Evolutionary conservation across 2,329 filamentous ascomycete species (phyloP).

Genomic region (Raffaelea arxii): DNA sequence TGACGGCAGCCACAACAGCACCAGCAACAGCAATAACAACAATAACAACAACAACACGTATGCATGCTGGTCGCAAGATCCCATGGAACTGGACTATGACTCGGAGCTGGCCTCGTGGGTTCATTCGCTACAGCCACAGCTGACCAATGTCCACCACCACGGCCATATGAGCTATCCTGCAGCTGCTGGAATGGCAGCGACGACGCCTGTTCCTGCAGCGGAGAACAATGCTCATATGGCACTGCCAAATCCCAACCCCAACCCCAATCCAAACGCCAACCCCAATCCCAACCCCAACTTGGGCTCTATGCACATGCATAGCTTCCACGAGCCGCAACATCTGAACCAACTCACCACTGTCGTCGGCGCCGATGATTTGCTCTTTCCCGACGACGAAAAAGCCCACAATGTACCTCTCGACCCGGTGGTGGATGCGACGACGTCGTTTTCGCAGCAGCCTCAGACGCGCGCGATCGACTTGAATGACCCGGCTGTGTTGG

Average conservation of each 20-base stretch:
- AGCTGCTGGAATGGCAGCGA: neutral
- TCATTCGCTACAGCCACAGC: constrained; percentile 9
- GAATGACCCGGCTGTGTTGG: constrained; percentile 13
- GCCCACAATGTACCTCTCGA: no score
- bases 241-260: no score
- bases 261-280: neutral
- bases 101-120: constrained; percentile 15
- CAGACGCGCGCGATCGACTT: constrained; percentile 6
- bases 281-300: constrained; percentile 1
- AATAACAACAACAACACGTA: constrained; percentile 6
- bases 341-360: no score
- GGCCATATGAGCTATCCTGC: constrained; percentile 2
- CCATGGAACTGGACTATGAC: constrained; percentile 21
- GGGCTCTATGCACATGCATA: no score
- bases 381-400: constrained; percentile 14
- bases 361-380: constrained; percentile 10
- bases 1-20: no score
- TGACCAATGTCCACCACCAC: constrained; percentile 1
- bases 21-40: no score
- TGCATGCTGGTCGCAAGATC: constrained; percentile 12
- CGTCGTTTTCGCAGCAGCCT: neutral
- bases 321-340: no score
- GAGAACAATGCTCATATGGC: no score
- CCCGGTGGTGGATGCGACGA: no score
- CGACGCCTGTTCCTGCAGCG: no score